Base-by-base conservation (phyloP, 169 alveolate genomes). In the Plasmodium falciparum region DNA sequence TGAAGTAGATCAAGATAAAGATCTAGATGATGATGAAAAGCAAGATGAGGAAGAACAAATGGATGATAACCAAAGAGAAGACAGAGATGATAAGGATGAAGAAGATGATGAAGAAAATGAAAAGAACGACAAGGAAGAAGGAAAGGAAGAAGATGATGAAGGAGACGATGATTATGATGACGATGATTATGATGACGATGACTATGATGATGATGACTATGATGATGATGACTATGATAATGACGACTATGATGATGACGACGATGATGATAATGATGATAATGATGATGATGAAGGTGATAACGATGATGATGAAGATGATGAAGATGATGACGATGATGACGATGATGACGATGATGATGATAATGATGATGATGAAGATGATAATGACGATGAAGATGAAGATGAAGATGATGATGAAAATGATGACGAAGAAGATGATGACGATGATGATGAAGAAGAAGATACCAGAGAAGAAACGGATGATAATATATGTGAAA, bases 1-100 rank as follows among this genome's bases (percentile, higher is more conserved):
- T 15, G 91, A 61, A 7, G 75, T 49, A 0, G 80, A n/a, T 8
- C 83, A 49, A 5, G 88, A 63, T 1, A 78, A 50, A 15, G 88
- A 73, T 8, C 83, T 26, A 5, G 88, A 63, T 1, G 88, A 50
- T 11, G 88, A 73, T 0, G 74, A 85, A 15, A 71, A 74, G 0
- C 66, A 62, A 2, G 92, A 72, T 0, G 49, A 63, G 0, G 66
- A 24, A 0, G 50, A 61, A 2, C 72, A 45, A 6, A 65, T 47
- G n/a, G 54, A 24, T 0, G 88, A 47, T 1, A 49, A 63, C 0
- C 78, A 73, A 1, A 74, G 63, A 0, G 56, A 22, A 1, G 71
- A 52, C 2, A 39, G 29, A 15, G 65, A 86, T 0, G 70, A 63
- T 1, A 65, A 61, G 2, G 91, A 45, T 0, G 85, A 65, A 15